These are phyloP conservation scores for Chrysophaeum taylorii DNA, from an alignment of 352 stramenopile species.

Conservation along the genomic window DNA sequence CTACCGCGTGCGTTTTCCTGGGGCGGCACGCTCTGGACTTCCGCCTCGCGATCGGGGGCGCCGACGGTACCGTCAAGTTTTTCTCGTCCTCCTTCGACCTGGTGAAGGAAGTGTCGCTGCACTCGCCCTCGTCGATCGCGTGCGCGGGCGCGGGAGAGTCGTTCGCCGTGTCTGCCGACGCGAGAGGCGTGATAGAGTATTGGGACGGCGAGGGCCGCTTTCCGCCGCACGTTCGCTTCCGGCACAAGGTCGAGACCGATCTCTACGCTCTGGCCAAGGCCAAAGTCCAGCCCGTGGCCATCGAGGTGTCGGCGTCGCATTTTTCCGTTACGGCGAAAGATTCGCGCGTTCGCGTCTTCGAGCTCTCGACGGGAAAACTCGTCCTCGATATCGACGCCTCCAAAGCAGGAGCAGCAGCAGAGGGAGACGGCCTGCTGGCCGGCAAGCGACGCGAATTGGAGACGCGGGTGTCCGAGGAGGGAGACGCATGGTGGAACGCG, in stretches of 20 bases:
- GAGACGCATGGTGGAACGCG: constrained; percentile 24
- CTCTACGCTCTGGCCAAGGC: constrained; percentile 86
- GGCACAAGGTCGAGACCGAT: constrained; percentile 82
- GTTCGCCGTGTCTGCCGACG: constrained; percentile 80
- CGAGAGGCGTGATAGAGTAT: constrained; percentile 81
- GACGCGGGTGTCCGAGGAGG: constrained; percentile 39
- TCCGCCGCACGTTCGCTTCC: constrained; percentile 60
- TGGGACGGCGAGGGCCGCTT: constrained; percentile 51
- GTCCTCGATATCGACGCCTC: constrained; percentile 30
- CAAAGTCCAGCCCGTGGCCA: constrained; percentile 64
- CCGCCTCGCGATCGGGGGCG: too few species aligned
- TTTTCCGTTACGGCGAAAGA: constrained; percentile 76
- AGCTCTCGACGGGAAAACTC: constrained; percentile 69
- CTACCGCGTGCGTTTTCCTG: too few species aligned
- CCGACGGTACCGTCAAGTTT: too few species aligned
- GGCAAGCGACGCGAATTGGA: constrained; percentile 29
- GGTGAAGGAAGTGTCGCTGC: too few species aligned
- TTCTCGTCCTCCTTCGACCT: too few species aligned
- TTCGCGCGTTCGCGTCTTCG: constrained; percentile 72
- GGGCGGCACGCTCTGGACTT: too few species aligned
- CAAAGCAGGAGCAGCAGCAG: not conserved
- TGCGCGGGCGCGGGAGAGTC: too few species aligned
- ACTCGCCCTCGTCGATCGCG: too few species aligned
- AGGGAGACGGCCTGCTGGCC: constrained; percentile 41
- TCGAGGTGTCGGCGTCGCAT: constrained; percentile 59